Percentiles rank a stretch among this genome's conserved stretches.
These are phyloP conservation scores for Isochrysis galbana DNA, from an alignment of 78 protist genomes.

Conservation along the genomic window DNA sequence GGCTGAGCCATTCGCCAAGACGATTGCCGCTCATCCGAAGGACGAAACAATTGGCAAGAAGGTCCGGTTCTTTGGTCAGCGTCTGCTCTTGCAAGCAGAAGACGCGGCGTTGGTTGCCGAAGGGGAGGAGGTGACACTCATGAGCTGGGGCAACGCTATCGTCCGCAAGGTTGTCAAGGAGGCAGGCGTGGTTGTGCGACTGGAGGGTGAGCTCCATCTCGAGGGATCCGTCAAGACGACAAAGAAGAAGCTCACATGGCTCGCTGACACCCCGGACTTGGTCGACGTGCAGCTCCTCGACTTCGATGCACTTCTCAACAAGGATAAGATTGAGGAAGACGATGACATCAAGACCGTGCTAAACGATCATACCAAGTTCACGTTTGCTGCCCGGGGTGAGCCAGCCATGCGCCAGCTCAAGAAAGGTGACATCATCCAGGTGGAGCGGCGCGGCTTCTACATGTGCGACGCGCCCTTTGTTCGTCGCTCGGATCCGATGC, in stretches of 20 bases:
- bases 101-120: constrained; percentile 71
- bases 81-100: constrained; percentile 40
- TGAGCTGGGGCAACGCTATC: constrained; percentile 93
- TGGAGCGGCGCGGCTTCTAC: constrained; percentile 88
- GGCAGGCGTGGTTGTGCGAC: constrained; percentile 1
- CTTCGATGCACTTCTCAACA: constrained; percentile 77
- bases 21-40: constrained; percentile 3
- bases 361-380: background rate
- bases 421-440: constrained; percentile 74
- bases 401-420: constrained; percentile 23
- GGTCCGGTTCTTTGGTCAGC: background rate
- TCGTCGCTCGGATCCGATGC: background rate
- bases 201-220: constrained; percentile 56
- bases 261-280: constrained; percentile 49
- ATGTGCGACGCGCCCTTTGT: constrained; percentile 37
- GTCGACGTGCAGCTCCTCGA: constrained; percentile 57
- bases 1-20: background rate
- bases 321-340: constrained; percentile 75
- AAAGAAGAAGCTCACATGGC: constrained; percentile 88
- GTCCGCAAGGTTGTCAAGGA: background rate
- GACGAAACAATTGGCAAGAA: constrained; percentile 1
- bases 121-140: constrained; percentile 88
- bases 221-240: constrained; percentile 85
- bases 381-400: constrained; percentile 40
- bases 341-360: constrained; percentile 51